phyloP scores from a whole-genome alignment of 2,329 filamentous ascomycete genomes.

The Trichoderma polysporum region DNA sequence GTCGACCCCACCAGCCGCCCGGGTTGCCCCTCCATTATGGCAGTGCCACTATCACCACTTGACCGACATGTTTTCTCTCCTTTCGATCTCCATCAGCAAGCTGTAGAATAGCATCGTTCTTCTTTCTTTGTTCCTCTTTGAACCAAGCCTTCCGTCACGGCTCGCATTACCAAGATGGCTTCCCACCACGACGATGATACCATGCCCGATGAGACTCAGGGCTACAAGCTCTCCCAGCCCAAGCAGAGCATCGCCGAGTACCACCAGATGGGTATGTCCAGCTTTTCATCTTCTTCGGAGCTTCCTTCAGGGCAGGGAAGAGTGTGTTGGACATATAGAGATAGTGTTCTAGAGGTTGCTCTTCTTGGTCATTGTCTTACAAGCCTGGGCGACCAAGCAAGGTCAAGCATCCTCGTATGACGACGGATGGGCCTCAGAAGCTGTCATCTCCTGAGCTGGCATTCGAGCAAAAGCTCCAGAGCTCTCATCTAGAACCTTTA shows the following conservation, averaged over 20 bases:
- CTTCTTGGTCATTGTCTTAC: background rate
- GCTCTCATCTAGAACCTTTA: background rate
- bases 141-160: background rate
- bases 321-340: background rate
- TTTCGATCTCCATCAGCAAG: slow-evolving; percentile 13
- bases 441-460: background rate
- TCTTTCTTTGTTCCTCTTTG: slow-evolving; percentile 15
- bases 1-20: slow-evolving; percentile 17
- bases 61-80: slow-evolving; percentile 18
- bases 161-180: slow-evolving; percentile 55
- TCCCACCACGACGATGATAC: slow-evolving; percentile 73
- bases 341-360: background rate
- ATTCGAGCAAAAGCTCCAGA: background rate
- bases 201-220: slow-evolving; percentile 82
- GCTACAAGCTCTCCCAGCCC: slow-evolving; percentile 94
- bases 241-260: slow-evolving; percentile 98
- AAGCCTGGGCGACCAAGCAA: background rate
- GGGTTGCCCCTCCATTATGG: slow-evolving; percentile 20
- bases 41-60: slow-evolving; percentile 12
- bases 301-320: background rate
- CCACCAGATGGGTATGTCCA: slow-evolving; percentile 77
- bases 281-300: background rate
- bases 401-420: background rate
- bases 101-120: slow-evolving; percentile 2
- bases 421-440: background rate